A percentile compares a stretch with the other conserved stretches of the same genome.
Conservation (phyloP, 176 grass and related monocot genomes). For the Elaeis guineensis region DNA sequence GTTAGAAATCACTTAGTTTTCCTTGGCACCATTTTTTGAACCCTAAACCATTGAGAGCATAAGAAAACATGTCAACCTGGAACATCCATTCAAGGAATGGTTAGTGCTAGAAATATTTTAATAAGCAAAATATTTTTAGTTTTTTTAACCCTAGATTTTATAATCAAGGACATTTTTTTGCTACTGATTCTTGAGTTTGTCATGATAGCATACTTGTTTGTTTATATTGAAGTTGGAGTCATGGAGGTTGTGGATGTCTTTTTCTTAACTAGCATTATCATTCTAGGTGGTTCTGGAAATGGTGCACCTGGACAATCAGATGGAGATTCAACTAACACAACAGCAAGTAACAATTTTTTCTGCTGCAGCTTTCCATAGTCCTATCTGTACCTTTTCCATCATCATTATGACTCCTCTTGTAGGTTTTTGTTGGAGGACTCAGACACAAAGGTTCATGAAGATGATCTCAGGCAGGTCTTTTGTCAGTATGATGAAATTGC, state of each 20-base stretch:
- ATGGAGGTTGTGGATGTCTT: not conserved
- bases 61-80: too few species aligned
- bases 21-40: too few species aligned
- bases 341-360: constrained; percentile 40
- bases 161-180: too few species aligned
- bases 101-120: too few species aligned
- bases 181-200: too few species aligned
- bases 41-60: too few species aligned
- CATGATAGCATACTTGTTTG: too few species aligned
- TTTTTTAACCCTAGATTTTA: too few species aligned
- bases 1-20: too few species aligned
- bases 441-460: constrained; percentile 81
- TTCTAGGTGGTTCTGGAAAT: constrained; percentile 63
- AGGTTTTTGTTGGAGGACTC: constrained; percentile 98
- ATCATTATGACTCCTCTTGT: constrained; percentile 13
- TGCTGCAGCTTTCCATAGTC: constrained; percentile 2
- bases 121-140: too few species aligned
- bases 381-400: constrained; percentile 13
- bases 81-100: too few species aligned
- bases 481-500: constrained; percentile 81
- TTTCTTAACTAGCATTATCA: constrained; percentile 11
- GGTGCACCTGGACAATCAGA: constrained; percentile 52
- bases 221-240: too few species aligned
- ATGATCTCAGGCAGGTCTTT: constrained; percentile 75
- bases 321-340: constrained; percentile 87